Conservation (phyloP, 768 basidiomycete species). For the Punctularia strigosozonata region DNA sequence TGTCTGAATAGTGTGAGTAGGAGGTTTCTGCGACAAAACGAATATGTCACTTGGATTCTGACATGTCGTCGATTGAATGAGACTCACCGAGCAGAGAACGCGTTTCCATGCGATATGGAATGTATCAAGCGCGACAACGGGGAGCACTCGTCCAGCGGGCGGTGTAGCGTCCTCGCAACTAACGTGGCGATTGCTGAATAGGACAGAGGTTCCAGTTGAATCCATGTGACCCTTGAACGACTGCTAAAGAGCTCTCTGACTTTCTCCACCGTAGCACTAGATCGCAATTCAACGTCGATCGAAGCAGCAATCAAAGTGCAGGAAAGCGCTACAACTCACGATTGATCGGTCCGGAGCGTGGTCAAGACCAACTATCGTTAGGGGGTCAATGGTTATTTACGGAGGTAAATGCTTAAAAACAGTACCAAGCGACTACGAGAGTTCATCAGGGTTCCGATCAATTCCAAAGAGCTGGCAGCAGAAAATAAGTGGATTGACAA, state of each 20-base stretch:
- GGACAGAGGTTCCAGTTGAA: slow-evolving; percentile 47
- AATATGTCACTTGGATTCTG: too few relatives aligned
- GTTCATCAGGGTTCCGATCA: slow-evolving; percentile 52
- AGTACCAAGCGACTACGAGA: slow-evolving; percentile 53
- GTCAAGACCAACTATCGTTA: slow-evolving; percentile 45
- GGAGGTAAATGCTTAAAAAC: slow-evolving; percentile 4
- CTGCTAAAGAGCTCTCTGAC: slow-evolving; percentile 46
- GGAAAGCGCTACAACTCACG: slow-evolving; percentile 6
- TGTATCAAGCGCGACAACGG: slow-evolving; percentile 45
- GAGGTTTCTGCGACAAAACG: too few relatives aligned
- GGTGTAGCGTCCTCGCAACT: slow-evolving; percentile 53
- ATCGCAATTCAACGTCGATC: slow-evolving; percentile 5
- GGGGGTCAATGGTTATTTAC: slow-evolving; percentile 4
- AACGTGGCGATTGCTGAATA: slow-evolving; percentile 44
- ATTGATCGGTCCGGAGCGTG: slow-evolving; percentile 42
- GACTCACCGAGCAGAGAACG: slow-evolving; percentile 56
- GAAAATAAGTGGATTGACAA: slow-evolving; percentile 1
- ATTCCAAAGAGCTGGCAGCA: slow-evolving; percentile 43
- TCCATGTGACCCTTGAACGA: slow-evolving; percentile 53
- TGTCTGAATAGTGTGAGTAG: slow-evolving; percentile 53
- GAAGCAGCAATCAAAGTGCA: slow-evolving; percentile 1
- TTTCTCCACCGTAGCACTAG: slow-evolving; percentile 32
- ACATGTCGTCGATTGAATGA: too few relatives aligned
- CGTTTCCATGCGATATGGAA: slow-evolving; percentile 52
- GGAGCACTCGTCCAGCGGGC: slow-evolving; percentile 40